phyloP scores from a whole-genome alignment of 805 yeast genomes.

The Sugiyamaella valdiviana region DNA sequence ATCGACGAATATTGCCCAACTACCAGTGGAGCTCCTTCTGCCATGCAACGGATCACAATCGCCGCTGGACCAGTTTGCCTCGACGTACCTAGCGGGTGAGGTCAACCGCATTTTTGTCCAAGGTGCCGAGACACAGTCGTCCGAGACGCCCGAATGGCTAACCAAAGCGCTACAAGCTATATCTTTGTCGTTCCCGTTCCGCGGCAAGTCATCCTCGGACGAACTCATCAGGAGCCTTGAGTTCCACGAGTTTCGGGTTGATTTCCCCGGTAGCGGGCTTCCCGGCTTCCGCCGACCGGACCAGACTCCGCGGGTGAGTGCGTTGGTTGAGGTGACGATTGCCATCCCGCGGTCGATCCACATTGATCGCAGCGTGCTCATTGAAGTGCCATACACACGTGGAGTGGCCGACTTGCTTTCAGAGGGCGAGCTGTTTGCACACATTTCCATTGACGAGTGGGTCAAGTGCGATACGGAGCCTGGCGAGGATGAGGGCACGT shows the following conservation, averaged over 20 bases:
- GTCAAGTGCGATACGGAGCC: constrained; percentile 32
- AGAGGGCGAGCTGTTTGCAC: constrained; percentile 38
- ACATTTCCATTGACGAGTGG: constrained; percentile 44
- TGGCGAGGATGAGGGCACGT: constrained; percentile 20
- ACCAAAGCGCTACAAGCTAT: constrained; percentile 11
- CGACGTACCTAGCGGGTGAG: constrained; percentile 25
- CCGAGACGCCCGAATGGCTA: constrained; percentile 18
- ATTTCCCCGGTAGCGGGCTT: constrained; percentile 10
- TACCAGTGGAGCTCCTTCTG: constrained; percentile 21
- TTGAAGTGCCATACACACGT: constrained; percentile 35
- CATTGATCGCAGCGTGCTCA: constrained; percentile 19
- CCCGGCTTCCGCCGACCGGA: constrained; percentile 10
- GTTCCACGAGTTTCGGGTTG: constrained; percentile 23
- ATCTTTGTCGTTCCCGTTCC: constrained; percentile 14
- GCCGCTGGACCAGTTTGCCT: constrained; percentile 26
- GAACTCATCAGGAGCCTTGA: constrained; percentile 26
- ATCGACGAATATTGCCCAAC: constrained; percentile 10
- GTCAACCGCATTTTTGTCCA: constrained; percentile 17
- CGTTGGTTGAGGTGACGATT: constrained; percentile 23
- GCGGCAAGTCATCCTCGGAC: constrained; percentile 23
- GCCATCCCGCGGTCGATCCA: constrained; percentile 23
- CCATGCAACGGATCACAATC: constrained; percentile 24
- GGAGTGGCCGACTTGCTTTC: constrained; percentile 41
- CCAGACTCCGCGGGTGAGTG: constrained; percentile 23
- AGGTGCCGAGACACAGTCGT: constrained; percentile 15